Evolutionary conservation across 495 filamentous ascomycete genomes (phyloP).

Genomic region (Thermochaetoides thermophila): DNA sequence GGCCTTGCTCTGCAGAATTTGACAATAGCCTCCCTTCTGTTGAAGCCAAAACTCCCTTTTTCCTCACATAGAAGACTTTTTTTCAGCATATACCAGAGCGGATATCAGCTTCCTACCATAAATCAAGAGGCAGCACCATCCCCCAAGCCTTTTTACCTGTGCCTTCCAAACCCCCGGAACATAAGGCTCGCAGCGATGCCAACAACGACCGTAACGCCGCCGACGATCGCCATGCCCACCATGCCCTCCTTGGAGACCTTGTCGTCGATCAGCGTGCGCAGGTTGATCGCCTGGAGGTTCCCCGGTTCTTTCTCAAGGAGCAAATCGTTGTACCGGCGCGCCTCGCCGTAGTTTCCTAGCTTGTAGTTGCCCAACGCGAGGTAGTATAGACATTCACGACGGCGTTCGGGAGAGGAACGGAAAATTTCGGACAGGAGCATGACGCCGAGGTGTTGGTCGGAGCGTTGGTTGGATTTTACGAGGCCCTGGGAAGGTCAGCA

Average conservation of each 20-base stretch:
- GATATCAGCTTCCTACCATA: neutral
- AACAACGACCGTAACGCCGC: conserved; percentile 81
- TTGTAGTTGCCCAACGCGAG: conserved; percentile 94
- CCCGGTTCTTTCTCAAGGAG: conserved; percentile 76
- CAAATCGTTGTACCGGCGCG: conserved; percentile 82
- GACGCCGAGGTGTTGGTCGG: conserved; percentile 90
- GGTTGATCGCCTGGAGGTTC: conserved; percentile 77
- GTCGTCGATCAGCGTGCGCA: conserved; percentile 80
- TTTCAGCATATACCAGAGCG: no score
- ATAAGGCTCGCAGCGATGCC: conserved; percentile 83
- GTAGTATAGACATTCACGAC: conserved; percentile 96
- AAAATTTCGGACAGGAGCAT: conserved; percentile 94
- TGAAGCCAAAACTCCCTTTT: no score
- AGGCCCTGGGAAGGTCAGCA: conserved; percentile 45
- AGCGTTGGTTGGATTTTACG: conserved; percentile 73
- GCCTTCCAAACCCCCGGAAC: conserved; percentile 39
- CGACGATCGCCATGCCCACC: conserved; percentile 91
- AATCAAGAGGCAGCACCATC: neutral
- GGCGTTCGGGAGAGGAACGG: conserved; percentile 74
- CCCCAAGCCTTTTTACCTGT: conserved; percentile 11
- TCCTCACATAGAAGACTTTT: no score
- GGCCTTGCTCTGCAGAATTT: no score
- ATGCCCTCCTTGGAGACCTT: conserved; percentile 90
- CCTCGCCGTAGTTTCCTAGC: conserved; percentile 91
- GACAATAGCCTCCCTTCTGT: no score